A percentile compares a stretch with the other conserved stretches of the same genome.
Evolutionary conservation across 352 stramenopile species (phyloP).

Genomic region (Globisporangium polare): DNA sequence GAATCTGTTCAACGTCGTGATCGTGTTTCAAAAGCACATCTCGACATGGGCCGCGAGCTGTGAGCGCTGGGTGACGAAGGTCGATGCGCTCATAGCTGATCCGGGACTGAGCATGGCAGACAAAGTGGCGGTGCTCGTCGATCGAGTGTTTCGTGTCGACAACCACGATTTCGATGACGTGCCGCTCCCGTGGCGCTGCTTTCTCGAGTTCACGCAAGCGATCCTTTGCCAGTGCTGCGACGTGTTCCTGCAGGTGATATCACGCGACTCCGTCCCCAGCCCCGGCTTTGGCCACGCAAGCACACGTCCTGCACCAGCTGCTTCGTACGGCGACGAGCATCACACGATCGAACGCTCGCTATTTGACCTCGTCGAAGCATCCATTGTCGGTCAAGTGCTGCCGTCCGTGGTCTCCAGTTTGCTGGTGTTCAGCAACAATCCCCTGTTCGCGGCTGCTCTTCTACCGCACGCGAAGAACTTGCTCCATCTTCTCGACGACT

Average conservation of each 20-base stretch:
- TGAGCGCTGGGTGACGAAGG: constrained; percentile 20
- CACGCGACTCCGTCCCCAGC: constrained; percentile 23
- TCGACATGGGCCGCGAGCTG: constrained; percentile 45
- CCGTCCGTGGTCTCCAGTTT: constrained; percentile 49
- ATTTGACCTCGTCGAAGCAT: constrained; percentile 28
- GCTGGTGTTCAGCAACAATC: constrained; percentile 54
- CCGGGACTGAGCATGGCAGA: constrained; percentile 12
- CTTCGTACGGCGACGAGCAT: not conserved
- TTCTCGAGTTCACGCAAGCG: constrained; percentile 36
- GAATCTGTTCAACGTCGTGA: constrained; percentile 21
- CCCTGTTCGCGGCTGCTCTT: constrained; percentile 44
- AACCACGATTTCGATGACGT: constrained; percentile 19
- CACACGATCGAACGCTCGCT: constrained; percentile 4
- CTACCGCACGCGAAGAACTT: constrained; percentile 41
- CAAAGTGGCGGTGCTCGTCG: constrained; percentile 23
- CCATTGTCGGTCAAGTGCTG: constrained; percentile 51
- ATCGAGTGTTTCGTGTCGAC: constrained; percentile 36
- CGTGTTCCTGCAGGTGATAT: constrained; percentile 25
- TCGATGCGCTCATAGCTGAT: not conserved
- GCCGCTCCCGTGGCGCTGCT: constrained; percentile 40
- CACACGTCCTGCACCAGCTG: not conserved
- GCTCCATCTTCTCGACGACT: constrained; percentile 40
- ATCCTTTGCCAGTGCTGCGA: constrained; percentile 29
- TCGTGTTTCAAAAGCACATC: constrained; percentile 68
- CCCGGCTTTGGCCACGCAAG: constrained; percentile 18